Evolutionary conservation across 345 rosid species (phyloP), one percentile per base, ranked within the genome.

Genomic region (Eucalyptus fibrosa): DNA sequence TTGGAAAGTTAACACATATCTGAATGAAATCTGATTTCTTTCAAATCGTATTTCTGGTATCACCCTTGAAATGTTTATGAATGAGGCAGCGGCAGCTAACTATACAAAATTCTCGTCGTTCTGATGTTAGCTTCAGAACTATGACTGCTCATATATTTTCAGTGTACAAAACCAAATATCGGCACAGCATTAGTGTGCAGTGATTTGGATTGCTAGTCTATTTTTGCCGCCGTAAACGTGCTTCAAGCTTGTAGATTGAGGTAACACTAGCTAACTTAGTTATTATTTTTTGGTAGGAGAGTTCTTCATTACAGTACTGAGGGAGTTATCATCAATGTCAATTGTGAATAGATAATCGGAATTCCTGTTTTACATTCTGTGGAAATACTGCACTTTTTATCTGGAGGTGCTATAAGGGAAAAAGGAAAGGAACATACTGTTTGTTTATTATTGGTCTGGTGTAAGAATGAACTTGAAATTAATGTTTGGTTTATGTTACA

Each of bases 91-190:
- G 69, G 2, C 8, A 17, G 8, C 55, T 60, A 60, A 60, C 8
- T 60, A 1, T 28, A 3, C 69, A 12, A 12, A 60, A 60, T 7
- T 12, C 16, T 60, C 1, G 16, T 3, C 4, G 1, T 12, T 12
- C 7, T 59, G 1, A 12, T 60, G 55, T 51, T 51, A 51, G 4
- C 55, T 51, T 51, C 21, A 51, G 21, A 51, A 51, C 21, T 16
- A 7, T 3, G 55, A 51, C 55, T 51, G 2, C 69, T 12, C 50
- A 47, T 47, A 47, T 47, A 47, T 47, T 47, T 47, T 47, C 50
- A 47, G 50, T 10, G 50, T 47, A 47, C 50, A 47, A 12, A 47
- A 47, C 50, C 50, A 47, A 47, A 47, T 47, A 4, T 47, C 2
- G 50, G 14, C 50, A 47, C 50, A 47, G 14, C 50, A 47, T 47